phyloP scores from a whole-genome alignment of 164 flowering plant species.

The Litsea cubeba region DNA sequence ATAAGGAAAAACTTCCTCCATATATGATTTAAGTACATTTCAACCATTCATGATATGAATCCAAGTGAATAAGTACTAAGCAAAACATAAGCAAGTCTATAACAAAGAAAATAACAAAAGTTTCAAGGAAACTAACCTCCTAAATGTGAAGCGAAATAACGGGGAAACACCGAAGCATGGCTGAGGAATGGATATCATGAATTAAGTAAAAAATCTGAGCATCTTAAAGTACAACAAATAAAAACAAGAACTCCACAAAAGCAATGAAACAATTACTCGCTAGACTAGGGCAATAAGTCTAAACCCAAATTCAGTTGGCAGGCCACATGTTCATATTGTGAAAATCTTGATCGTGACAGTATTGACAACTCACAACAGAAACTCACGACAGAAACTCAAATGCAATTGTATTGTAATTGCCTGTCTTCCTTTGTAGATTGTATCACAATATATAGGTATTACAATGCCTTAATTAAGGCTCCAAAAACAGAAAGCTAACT shows the following conservation, averaged over 20 bases:
- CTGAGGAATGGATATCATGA: conserved; percentile 14
- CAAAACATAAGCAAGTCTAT: background rate
- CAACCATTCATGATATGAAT: background rate
- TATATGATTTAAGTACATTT: background rate
- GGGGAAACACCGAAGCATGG: conserved; percentile 30
- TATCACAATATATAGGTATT: too few relatives aligned
- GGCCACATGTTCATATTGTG: too few relatives aligned
- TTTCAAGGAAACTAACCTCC: conserved; percentile 26
- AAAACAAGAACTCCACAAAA: background rate
- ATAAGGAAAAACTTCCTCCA: background rate
- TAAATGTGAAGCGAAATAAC: conserved; percentile 23
- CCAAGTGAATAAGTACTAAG: background rate
- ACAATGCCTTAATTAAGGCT: too few relatives aligned
- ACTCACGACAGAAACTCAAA: too few relatives aligned
- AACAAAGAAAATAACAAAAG: background rate
- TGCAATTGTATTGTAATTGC: too few relatives aligned
- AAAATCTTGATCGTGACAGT: too few relatives aligned
- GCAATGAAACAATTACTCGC: background rate
- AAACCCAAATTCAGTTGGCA: background rate
- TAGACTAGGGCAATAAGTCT: background rate
- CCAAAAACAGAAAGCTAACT: too few relatives aligned
- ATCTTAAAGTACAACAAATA: background rate
- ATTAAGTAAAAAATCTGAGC: background rate
- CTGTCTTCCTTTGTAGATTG: too few relatives aligned
- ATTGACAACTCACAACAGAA: too few relatives aligned